Conservation (phyloP, 176 grass and related monocot species). For the Guadua angustifolia region DNA sequence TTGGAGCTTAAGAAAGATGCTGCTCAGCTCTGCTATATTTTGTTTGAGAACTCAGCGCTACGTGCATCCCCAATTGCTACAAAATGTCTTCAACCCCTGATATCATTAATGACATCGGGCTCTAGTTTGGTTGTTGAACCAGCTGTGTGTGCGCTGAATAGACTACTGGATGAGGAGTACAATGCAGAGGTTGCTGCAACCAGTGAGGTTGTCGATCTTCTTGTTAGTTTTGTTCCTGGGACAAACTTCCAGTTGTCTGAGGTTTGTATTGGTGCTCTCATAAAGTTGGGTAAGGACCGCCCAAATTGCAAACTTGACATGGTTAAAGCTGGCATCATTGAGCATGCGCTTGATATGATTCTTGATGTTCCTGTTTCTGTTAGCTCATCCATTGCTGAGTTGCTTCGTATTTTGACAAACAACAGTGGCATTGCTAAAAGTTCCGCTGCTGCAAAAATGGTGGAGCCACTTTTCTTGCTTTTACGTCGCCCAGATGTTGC, state of each 20-base stretch:
- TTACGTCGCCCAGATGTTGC: conserved; percentile 77
- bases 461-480: conserved; percentile 95
- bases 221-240: conserved; percentile 81
- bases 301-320: conserved; percentile 96
- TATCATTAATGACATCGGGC: conserved; percentile 75
- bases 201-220: conserved; percentile 74
- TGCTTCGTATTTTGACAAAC: conserved; percentile 96
- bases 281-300: conserved; percentile 94
- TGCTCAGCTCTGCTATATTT: conserved; percentile 90
- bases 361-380: conserved; percentile 87
- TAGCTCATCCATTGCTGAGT: conserved; percentile 82
- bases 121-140: conserved; percentile 68
- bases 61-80: conserved; percentile 66
- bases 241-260: conserved; percentile 78
- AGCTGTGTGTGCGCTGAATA: conserved; percentile 76
- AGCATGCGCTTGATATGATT: conserved; percentile 90
- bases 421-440: conserved; percentile 97
- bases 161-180: conserved; percentile 81
- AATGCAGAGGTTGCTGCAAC: conserved; percentile 86
- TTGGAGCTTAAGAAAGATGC: conserved; percentile 92
- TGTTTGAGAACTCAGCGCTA: conserved; percentile 83
- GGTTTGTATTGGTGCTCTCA: conserved; percentile 77
- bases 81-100: conserved; percentile 83
- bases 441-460: conserved; percentile 84
- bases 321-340: conserved; percentile 95